Evolutionary conservation across 1,284 basidiomycete genomes (phyloP).

Genomic region (Coniferiporia weirii): DNA sequence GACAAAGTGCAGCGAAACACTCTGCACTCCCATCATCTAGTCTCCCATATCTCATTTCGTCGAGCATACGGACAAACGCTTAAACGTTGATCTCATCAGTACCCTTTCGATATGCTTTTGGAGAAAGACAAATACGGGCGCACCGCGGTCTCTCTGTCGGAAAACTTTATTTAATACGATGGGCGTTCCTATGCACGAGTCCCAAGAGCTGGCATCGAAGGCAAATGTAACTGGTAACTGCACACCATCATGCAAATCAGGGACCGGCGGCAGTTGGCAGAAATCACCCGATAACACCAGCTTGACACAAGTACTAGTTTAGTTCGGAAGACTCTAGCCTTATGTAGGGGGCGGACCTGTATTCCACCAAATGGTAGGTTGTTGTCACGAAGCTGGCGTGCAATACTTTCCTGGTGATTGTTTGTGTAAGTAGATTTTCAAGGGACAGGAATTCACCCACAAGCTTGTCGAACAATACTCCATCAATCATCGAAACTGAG

Average conservation of each 20-base stretch:
- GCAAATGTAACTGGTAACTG: constrained; percentile 54
- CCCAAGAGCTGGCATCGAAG: constrained; percentile 83
- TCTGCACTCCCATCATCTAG: constrained; percentile 42
- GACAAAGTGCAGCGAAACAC: constrained; percentile 57
- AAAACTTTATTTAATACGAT: constrained; percentile 64
- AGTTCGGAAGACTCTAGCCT: constrained; percentile 11
- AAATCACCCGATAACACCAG: constrained; percentile 88
- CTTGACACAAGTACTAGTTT: constrained; percentile 30
- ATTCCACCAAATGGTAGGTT: constrained; percentile 66
- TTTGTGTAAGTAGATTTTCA: neutral
- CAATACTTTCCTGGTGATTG: constrained; percentile 41
- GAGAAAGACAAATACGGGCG: constrained; percentile 19
- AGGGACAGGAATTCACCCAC: constrained; percentile 33
- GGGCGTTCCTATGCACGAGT: constrained; percentile 46
- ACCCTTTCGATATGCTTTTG: neutral
- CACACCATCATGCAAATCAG: constrained; percentile 38
- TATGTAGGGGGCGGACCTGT: constrained; percentile 37
- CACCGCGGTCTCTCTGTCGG: constrained; percentile 61
- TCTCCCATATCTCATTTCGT: constrained; percentile 61
- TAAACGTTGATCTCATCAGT: neutral
- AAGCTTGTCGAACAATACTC: constrained; percentile 61
- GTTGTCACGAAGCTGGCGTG: constrained; percentile 42
- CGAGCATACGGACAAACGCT: constrained; percentile 70
- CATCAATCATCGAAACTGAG: constrained; percentile 57
- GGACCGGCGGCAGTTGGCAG: constrained; percentile 90